Evolutionary conservation across 2,329 filamentous ascomycete genomes (phyloP).

Genomic region (Cercospora sp.): DNA sequence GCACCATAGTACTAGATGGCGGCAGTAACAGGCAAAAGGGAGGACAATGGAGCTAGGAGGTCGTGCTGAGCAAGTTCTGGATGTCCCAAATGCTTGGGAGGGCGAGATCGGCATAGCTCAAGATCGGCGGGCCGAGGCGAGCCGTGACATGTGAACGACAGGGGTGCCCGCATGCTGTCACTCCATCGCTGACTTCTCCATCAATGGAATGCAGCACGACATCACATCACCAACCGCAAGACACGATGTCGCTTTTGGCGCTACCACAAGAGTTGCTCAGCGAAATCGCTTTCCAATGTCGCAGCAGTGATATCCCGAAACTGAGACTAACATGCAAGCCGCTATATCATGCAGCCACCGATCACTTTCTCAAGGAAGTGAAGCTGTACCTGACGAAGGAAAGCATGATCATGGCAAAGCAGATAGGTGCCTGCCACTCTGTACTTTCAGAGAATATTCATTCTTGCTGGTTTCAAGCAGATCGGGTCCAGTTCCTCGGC

Average conservation of each 20-base stretch:
- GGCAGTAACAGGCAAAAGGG: neutral
- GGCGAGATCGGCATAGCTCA: constrained; percentile 1
- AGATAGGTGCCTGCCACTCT: neutral
- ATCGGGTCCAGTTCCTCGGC: neutral
- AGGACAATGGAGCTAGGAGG: neutral
- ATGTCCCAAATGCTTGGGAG: neutral
- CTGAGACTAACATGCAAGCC: neutral
- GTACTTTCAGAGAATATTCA: neutral
- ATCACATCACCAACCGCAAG: neutral
- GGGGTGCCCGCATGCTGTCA: neutral
- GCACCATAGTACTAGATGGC: constrained; percentile 4
- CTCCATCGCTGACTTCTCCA: neutral
- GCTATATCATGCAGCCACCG: neutral
- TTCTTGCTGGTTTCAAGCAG: neutral
- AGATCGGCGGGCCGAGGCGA: neutral
- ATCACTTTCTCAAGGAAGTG: constrained; percentile 3
- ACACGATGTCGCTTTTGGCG: neutral
- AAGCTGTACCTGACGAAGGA: neutral
- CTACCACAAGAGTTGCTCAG: neutral
- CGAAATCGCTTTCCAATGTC: neutral
- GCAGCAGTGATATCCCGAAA: neutral
- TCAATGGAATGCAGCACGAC: neutral
- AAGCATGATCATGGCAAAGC: neutral
- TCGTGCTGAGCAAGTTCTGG: constrained; percentile 1
- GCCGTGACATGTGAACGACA: neutral